Percentiles rank a stretch among this genome's conserved stretches.
Conservation (phyloP, 305 asterid species). For the Ajuga reptans region DNA sequence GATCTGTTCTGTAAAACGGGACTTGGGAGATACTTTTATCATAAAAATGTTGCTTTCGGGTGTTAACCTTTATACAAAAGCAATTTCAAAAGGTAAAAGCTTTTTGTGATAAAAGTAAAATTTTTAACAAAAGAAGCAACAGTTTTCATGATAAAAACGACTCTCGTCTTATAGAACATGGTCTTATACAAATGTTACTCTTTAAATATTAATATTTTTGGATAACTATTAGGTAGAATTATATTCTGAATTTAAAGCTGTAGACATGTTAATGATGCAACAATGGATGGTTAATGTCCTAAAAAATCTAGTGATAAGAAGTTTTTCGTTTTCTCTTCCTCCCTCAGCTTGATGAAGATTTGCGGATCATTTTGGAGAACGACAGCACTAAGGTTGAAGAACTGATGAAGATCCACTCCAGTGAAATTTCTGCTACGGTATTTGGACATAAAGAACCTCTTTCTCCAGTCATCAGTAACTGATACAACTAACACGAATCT, state of each 20-base stretch:
- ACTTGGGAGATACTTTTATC: too few species aligned
- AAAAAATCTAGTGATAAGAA: not conserved
- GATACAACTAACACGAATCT: not conserved
- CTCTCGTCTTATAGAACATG: too few species aligned
- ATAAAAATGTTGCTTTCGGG: too few species aligned
- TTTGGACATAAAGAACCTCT: slow-evolving; percentile 1
- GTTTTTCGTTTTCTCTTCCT: slow-evolving; percentile 3
- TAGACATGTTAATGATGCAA: not conserved
- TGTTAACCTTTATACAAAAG: too few species aligned
- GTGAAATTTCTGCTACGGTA: slow-evolving; percentile 47
- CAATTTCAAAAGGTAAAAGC: too few species aligned
- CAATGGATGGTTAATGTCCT: not conserved
- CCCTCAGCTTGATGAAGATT: slow-evolving; percentile 51
- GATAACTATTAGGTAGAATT: not conserved
- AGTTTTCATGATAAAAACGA: too few species aligned
- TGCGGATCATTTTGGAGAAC: slow-evolving; percentile 44
- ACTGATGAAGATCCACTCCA: slow-evolving; percentile 35
- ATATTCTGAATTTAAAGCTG: not conserved
- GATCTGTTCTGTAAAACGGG: too few species aligned
- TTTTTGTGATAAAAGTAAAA: too few species aligned
- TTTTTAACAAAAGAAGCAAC: too few species aligned
- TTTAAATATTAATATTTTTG: not conserved
- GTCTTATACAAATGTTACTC: not conserved
- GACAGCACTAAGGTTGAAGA: slow-evolving; percentile 52
- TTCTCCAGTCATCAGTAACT: not conserved